Percentiles rank a stretch among this genome's conserved stretches.
Evolutionary conservation across 495 filamentous ascomycete genomes (phyloP).

Genomic region (Staphylotrichum longicolle): DNA sequence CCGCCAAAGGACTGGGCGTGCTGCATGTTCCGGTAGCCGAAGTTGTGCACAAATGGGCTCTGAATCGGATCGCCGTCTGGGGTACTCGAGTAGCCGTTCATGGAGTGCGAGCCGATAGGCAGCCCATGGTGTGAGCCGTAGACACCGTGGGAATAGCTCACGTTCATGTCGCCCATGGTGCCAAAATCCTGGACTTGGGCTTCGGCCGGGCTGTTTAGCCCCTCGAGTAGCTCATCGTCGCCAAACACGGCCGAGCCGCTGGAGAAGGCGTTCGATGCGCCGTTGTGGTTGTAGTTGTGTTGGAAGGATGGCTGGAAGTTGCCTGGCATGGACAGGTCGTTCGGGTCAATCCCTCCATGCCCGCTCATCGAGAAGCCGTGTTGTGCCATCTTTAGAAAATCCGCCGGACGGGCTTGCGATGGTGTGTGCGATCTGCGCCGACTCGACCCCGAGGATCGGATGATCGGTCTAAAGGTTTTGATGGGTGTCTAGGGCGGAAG

Average conservation of each 20-base stretch:
- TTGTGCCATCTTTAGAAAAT: constrained; percentile 47
- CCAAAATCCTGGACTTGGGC: constrained; percentile 52
- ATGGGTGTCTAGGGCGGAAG: not conserved
- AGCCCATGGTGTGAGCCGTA: constrained; percentile 47
- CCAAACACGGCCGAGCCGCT: constrained; percentile 54
- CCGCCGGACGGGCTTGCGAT: too few relatives aligned
- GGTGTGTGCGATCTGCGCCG: not conserved
- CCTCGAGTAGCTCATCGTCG: constrained; percentile 65
- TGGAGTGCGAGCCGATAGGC: constrained; percentile 52
- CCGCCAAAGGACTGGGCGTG: constrained; percentile 51
- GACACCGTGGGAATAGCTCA: constrained; percentile 46
- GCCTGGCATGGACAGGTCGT: constrained; percentile 70
- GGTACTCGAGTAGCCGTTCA: constrained; percentile 79
- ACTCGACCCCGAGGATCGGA: not conserved
- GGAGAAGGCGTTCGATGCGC: constrained; percentile 37
- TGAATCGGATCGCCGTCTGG: constrained; percentile 85
- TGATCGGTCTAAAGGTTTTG: constrained; percentile 1
- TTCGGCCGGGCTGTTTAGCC: constrained; percentile 50
- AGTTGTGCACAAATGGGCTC: constrained; percentile 78
- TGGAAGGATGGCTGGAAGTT: constrained; percentile 41
- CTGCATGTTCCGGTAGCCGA: constrained; percentile 64
- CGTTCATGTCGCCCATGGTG: constrained; percentile 48
- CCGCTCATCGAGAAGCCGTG: constrained; percentile 65
- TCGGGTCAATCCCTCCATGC: constrained; percentile 76
- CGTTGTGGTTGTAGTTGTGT: constrained; percentile 43